Evolutionary conservation across 1,284 basidiomycete species (phyloP), one percentile per base, ranked within the genome.

Genomic region (Microbotryomycetes sp.): DNA sequence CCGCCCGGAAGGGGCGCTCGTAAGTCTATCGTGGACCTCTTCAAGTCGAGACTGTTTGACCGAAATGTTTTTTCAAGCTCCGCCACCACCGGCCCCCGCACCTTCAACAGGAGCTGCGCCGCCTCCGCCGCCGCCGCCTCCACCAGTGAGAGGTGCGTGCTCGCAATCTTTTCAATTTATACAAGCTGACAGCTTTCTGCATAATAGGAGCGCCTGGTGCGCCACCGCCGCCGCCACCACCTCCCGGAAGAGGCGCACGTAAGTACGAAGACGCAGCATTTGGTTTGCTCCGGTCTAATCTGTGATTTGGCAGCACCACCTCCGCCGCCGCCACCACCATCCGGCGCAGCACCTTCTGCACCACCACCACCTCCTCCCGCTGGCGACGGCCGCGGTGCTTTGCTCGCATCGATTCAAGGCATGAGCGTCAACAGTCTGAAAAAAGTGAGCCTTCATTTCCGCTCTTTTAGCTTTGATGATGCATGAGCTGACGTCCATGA

Each of bases 401-500:
- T 87, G 4, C 75, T 87, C 46, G 83, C 83, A 0, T 83, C 81
- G 21, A 87, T 88, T 66, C 84, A 86, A 72, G 85, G 85, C 49
- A 82, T 81, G 56, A 81, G 85, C 16, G 73, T 96, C 0, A 82
- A 86, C 72, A 80, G 83, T 5, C 80, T 97, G 55, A 83, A 83
- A 68, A 91, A 90, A 77, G 83, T 83, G 6, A 78, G 81, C 64
- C 53, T 0, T 41, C 35, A 3, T 72, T 74, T 64, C 54, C 71
- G 18, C 15, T 21, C 52, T 23, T 24, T 47, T 28, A 41, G 30
- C 30, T 31, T 45, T 28, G 21, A 13, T 45, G 46, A 28, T 21
- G 51, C 57, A 28, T 49, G 21, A 11, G 21, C 59, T 26, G 50
- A 49, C 24, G 73, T 23, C 24, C 64, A 21, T 53, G 29, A 11